phyloP scores from a whole-genome alignment of 2,329 filamentous ascomycete genomes.

The Talaromyces piceae region DNA sequence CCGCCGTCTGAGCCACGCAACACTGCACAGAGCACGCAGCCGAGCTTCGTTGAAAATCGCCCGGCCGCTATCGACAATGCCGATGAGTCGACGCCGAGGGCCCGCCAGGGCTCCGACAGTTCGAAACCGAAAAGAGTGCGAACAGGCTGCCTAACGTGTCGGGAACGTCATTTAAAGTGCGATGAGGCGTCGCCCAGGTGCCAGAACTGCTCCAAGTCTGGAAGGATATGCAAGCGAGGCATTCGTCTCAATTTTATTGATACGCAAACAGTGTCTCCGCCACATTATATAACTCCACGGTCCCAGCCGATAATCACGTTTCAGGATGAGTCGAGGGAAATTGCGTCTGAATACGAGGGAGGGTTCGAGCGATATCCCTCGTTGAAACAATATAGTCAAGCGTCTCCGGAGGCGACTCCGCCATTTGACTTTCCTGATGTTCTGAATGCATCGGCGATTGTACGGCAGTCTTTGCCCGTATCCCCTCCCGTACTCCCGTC shows the following conservation, averaged over 20 bases:
- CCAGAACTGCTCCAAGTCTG: slow-evolving; percentile 83
- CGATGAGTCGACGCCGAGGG: slow-evolving; percentile 3
- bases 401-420: slow-evolving; percentile 17
- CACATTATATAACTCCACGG: slow-evolving; percentile 50
- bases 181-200: slow-evolving; percentile 64
- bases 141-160: slow-evolving; percentile 84
- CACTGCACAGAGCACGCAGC: neutral
- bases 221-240: slow-evolving; percentile 75
- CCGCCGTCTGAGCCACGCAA: neutral
- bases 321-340: slow-evolving; percentile 78
- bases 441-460: slow-evolving; percentile 27
- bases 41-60: slow-evolving; percentile 5
- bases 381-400: slow-evolving; percentile 35
- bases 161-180: slow-evolving; percentile 84
- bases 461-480: slow-evolving; percentile 39
- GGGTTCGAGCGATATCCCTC: slow-evolving; percentile 66
- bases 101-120: slow-evolving; percentile 11
- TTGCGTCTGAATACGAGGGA: slow-evolving; percentile 83
- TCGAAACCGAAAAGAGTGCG: slow-evolving; percentile 74
- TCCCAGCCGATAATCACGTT: slow-evolving; percentile 69
- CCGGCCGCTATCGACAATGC: neutral
- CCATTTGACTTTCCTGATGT: slow-evolving; percentile 25
- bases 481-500: slow-evolving; percentile 44
- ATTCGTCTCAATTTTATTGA: slow-evolving; percentile 89
- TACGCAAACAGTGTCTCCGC: slow-evolving; percentile 63